These are phyloP conservation scores for Silene uniflora DNA, from an alignment of 148 eudicot species.

Conservation along the genomic window DNA sequence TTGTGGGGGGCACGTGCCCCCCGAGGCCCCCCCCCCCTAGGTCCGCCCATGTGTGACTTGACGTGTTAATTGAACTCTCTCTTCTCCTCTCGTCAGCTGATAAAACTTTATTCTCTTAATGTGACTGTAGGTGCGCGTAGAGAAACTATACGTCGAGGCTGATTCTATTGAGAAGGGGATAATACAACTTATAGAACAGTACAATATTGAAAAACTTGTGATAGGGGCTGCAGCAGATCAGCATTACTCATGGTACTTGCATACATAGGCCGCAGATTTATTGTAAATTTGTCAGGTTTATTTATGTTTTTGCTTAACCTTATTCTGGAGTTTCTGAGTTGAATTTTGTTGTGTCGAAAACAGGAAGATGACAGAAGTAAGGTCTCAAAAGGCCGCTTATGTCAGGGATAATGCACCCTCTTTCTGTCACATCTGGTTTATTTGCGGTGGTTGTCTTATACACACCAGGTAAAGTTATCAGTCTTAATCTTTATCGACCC, in stretches of 20 bases:
- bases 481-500: no score
- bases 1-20: no score
- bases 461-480: constrained; percentile 43
- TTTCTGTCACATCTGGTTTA: constrained; percentile 72
- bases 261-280: background rate
- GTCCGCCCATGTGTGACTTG: no score
- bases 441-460: constrained; percentile 61
- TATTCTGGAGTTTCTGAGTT: no score
- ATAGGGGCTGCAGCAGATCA: constrained; percentile 78
- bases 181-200: constrained; percentile 50
- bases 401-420: constrained; percentile 56
- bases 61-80: constrained; percentile 31
- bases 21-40: no score
- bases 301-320: background rate
- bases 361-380: constrained; percentile 67
- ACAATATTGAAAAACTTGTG: constrained; percentile 60
- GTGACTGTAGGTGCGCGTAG: constrained; percentile 42
- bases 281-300: background rate
- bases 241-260: constrained; percentile 48
- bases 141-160: constrained; percentile 38
- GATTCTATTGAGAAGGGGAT: constrained; percentile 71
- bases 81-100: background rate
- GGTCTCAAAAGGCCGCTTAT: constrained; percentile 67
- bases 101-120: background rate
- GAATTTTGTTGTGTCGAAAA: constrained; percentile 17